Evolutionary conservation across 1,139 yeast genomes (phyloP).

Genomic region (Yamadazyma epiphylla): DNA sequence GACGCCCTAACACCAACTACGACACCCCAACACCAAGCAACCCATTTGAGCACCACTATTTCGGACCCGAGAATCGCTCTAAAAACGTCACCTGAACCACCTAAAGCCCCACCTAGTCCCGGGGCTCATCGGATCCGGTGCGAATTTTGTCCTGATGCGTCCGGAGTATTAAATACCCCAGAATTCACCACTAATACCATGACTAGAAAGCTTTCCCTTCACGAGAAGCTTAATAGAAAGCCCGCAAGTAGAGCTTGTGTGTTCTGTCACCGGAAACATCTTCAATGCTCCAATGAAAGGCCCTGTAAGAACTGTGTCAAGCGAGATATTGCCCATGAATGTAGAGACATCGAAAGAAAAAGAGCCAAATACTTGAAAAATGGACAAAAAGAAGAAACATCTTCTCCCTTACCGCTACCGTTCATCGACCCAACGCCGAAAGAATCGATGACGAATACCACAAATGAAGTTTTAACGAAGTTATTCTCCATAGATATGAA

Average conservation of each 20-base stretch:
- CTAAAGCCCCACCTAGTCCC: too few relatives aligned
- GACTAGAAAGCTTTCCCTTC: conserved; percentile 58
- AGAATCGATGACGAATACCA: conserved; percentile 26
- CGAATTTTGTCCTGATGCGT: background rate
- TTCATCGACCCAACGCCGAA: conserved; percentile 1
- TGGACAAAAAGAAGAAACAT: background rate
- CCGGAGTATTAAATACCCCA: conserved; percentile 6
- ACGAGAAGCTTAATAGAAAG: conserved; percentile 50
- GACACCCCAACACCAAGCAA: too few relatives aligned
- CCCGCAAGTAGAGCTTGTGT: conserved; percentile 69
- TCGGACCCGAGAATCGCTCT: too few relatives aligned
- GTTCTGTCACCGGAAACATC: conserved; percentile 67
- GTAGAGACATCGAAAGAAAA: conserved; percentile 60
- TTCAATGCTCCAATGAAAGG: conserved; percentile 58
- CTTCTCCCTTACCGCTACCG: conserved; percentile 1
- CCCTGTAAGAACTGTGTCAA: conserved; percentile 71
- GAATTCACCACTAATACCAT: conserved; percentile 14
- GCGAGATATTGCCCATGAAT: conserved; percentile 50
- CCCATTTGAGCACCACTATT: too few relatives aligned
- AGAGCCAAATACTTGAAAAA: conserved; percentile 40
- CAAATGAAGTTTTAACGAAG: conserved; percentile 31
- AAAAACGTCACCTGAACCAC: too few relatives aligned
- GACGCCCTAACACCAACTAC: too few relatives aligned
- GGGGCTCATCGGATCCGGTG: background rate
- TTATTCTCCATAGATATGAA: conserved; percentile 14